These are phyloP conservation scores for Turnera subulata DNA, from an alignment of 345 rosid species.

Conservation along the genomic window DNA sequence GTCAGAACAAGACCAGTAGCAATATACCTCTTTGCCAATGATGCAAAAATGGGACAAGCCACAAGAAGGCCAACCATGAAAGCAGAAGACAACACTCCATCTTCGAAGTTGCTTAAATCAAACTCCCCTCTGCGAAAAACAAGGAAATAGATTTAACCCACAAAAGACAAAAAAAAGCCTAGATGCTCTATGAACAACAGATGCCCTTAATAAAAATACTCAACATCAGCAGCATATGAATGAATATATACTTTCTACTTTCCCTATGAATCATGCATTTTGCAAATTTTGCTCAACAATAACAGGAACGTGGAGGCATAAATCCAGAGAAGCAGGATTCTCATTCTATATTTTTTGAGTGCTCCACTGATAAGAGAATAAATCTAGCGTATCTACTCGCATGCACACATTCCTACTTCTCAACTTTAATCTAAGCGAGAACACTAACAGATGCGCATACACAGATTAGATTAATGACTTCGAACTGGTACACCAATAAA, in stretches of 20 bases:
- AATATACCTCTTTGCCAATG: slow-evolving; percentile 69
- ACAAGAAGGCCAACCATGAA: slow-evolving; percentile 96
- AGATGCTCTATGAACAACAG: too few relatives aligned
- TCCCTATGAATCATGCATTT: neutral
- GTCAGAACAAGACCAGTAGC: neutral
- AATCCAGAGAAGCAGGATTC: neutral
- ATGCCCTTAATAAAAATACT: too few relatives aligned
- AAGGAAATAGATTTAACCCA: neutral
- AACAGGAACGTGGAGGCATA: neutral
- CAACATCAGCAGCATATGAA: too few relatives aligned
- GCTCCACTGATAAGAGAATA: neutral
- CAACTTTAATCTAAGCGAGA: too few relatives aligned
- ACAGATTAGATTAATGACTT: too few relatives aligned
- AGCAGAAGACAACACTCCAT: slow-evolving; percentile 89
- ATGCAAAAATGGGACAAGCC: slow-evolving; percentile 91
- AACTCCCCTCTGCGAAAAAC: slow-evolving; percentile 63
- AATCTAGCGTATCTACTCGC: too few relatives aligned
- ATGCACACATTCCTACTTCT: too few relatives aligned
- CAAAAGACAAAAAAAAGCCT: too few relatives aligned
- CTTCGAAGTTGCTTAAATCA: slow-evolving; percentile 76
- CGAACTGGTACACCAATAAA: too few relatives aligned
- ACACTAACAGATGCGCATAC: too few relatives aligned
- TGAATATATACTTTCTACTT: too few relatives aligned
- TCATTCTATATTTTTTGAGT: neutral
- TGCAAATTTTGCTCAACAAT: neutral